phyloP scores from a whole-genome alignment of 2,329 filamentous ascomycete genomes.

The Neurospora sp. region DNA sequence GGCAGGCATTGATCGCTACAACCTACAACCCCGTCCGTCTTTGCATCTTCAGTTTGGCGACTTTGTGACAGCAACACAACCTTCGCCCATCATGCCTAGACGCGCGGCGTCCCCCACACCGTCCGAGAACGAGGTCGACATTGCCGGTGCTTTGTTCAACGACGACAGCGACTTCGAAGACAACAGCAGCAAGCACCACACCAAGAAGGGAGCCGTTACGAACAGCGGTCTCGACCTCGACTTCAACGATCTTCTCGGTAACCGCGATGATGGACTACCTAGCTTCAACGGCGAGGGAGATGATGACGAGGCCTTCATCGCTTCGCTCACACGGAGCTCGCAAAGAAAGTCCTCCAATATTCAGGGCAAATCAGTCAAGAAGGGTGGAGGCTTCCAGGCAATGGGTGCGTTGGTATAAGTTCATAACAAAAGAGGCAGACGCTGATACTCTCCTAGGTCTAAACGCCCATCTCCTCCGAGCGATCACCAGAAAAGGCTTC shows the following conservation, averaged over 20 bases:
- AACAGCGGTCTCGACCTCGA: slow-evolving; percentile 38
- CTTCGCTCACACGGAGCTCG: slow-evolving; percentile 72
- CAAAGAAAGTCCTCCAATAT: slow-evolving; percentile 78
- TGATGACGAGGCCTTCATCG: slow-evolving; percentile 84
- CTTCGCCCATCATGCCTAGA: slow-evolving; percentile 47
- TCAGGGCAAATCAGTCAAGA: slow-evolving; percentile 81
- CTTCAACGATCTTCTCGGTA: slow-evolving; percentile 52
- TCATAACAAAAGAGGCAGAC: background rate
- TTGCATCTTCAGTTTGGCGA: background rate
- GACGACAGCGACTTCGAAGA: slow-evolving; percentile 43
- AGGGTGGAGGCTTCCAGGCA: slow-evolving; percentile 90
- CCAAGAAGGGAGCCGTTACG: slow-evolving; percentile 24
- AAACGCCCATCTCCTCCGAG: slow-evolving; percentile 74
- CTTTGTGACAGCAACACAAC: background rate
- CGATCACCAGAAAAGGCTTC: slow-evolving; percentile 89
- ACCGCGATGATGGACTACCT: slow-evolving; percentile 31
- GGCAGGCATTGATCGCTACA: background rate
- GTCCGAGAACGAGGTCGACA: slow-evolving; percentile 89
- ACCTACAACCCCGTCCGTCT: background rate
- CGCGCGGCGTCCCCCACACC: slow-evolving; percentile 69
- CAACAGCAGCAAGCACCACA: slow-evolving; percentile 28
- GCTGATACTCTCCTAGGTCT: slow-evolving; percentile 41
- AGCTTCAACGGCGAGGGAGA: slow-evolving; percentile 35
- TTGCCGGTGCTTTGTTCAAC: slow-evolving; percentile 67
- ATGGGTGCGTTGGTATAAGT: slow-evolving; percentile 51